phyloP scores from a whole-genome alignment of 805 yeast species.

The Zygosaccharomyces pseudorouxii region DNA sequence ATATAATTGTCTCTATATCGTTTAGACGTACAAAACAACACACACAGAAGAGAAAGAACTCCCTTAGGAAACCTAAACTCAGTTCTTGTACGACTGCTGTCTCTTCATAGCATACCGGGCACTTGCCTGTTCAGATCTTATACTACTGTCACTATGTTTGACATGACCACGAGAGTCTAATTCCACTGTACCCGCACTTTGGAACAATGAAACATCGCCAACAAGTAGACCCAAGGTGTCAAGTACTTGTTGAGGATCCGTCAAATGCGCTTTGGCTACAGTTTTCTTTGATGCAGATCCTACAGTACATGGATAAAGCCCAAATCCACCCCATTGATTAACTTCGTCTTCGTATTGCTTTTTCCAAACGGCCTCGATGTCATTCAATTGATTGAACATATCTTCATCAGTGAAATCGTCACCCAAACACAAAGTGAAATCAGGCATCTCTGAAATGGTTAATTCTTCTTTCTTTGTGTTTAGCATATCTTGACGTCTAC shows the following conservation, averaged over 20 bases:
- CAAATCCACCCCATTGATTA: slow-evolving; percentile 49
- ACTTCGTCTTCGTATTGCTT: slow-evolving; percentile 37
- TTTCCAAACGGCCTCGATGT: slow-evolving; percentile 46
- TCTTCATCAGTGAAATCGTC: slow-evolving; percentile 98
- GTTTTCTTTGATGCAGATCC: slow-evolving; percentile 90
- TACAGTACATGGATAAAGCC: slow-evolving; percentile 81
- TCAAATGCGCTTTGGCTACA: slow-evolving; percentile 76
- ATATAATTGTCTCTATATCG: not conserved
- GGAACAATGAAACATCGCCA: slow-evolving; percentile 75
- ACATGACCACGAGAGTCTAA: slow-evolving; percentile 76
- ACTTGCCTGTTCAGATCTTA: slow-evolving; percentile 35
- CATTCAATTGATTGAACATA: slow-evolving; percentile 78
- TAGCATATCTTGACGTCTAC: slow-evolving; percentile 44
- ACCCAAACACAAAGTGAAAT: slow-evolving; percentile 84
- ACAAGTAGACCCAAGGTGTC: slow-evolving; percentile 76
- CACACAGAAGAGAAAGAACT: not conserved
- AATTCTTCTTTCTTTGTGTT: slow-evolving; percentile 31
- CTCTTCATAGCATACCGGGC: slow-evolving; percentile 30
- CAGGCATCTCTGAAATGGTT: slow-evolving; percentile 54
- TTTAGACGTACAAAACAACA: not conserved
- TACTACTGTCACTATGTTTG: slow-evolving; percentile 39
- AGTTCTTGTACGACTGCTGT: slow-evolving; percentile 14
- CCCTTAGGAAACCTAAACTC: not conserved
- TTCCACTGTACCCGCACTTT: slow-evolving; percentile 70
- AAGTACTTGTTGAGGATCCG: slow-evolving; percentile 78